Evolutionary conservation across 805 yeast genomes (phyloP).

Genomic region (Pichia pseudocactophila): DNA sequence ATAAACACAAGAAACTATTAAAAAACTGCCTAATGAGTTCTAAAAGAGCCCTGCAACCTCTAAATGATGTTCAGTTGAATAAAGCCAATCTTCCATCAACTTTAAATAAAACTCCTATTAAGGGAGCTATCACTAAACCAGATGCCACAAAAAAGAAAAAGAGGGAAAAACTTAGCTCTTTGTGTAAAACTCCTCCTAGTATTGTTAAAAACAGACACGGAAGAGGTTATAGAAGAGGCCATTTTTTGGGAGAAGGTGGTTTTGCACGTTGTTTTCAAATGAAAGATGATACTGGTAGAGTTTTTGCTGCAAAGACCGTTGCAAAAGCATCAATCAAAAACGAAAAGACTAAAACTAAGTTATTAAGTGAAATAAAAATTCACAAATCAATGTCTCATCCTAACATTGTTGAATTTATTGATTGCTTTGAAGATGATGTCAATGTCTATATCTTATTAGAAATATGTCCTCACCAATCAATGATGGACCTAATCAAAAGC

Average conservation of each 20-base stretch:
- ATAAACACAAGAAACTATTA: no score
- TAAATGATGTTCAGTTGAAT: slow-evolving; percentile 44
- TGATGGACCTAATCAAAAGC: slow-evolving; percentile 83
- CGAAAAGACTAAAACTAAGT: slow-evolving; percentile 79
- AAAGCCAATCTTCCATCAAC: slow-evolving; percentile 28
- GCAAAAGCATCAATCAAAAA: slow-evolving; percentile 91
- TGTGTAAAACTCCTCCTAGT: slow-evolving; percentile 96
- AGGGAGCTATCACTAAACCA: slow-evolving; percentile 27
- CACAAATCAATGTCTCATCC: slow-evolving; percentile 86
- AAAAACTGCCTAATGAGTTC: slow-evolving; percentile 19
- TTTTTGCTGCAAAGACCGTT: slow-evolving; percentile 94
- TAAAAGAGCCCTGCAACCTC: slow-evolving; percentile 42
- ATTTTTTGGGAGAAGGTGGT: slow-evolving; percentile 94
- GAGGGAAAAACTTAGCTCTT: slow-evolving; percentile 80
- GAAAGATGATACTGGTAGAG: slow-evolving; percentile 77
- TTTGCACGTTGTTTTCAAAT: slow-evolving; percentile 98
- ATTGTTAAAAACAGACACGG: slow-evolving; percentile 81
- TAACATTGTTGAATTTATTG: slow-evolving; percentile 85
- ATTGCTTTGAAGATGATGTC: slow-evolving; percentile 93
- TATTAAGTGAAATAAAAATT: slow-evolving; percentile 88
- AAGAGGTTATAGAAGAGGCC: slow-evolving; percentile 83
- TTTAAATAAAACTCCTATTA: slow-evolving; percentile 32
- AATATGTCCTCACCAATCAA: slow-evolving; percentile 88
- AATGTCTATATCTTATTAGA: slow-evolving; percentile 91
- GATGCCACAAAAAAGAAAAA: slow-evolving; percentile 44